These are phyloP conservation scores for Spergularia azorica DNA, from an alignment of 179 eudicot species.

Conservation along the genomic window DNA sequence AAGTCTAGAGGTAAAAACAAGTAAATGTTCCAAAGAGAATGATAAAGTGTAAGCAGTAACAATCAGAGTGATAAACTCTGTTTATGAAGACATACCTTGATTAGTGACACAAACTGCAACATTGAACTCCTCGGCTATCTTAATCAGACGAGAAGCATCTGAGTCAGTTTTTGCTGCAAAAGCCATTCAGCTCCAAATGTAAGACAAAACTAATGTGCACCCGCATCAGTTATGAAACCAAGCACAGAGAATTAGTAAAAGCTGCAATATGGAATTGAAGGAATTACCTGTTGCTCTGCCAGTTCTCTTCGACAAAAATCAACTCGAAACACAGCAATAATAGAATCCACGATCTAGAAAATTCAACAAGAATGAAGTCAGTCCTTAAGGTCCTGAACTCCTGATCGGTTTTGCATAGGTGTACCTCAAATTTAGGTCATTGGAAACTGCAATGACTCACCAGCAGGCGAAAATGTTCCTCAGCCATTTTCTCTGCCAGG, in stretches of 20 bases:
- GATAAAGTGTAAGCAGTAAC: too few species aligned
- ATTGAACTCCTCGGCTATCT: slow-evolving; percentile 93
- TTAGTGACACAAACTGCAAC: slow-evolving; percentile 92
- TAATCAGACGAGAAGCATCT: slow-evolving; percentile 90
- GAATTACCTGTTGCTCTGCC: slow-evolving; percentile 81
- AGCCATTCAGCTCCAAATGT: neutral
- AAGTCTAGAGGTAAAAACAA: neutral
- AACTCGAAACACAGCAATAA: slow-evolving; percentile 92
- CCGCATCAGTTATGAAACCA: too few species aligned
- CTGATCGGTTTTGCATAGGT: neutral
- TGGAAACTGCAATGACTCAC: slow-evolving; percentile 34
- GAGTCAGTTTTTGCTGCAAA: slow-evolving; percentile 95
- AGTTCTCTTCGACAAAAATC: slow-evolving; percentile 94
- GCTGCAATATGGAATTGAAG: neutral
- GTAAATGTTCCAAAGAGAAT: neutral
- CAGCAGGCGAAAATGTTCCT: slow-evolving; percentile 88
- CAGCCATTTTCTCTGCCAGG: slow-evolving; percentile 94
- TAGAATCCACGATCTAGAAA: slow-evolving; percentile 74
- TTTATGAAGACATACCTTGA: slow-evolving; percentile 52
- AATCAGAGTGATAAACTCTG: too few species aligned
- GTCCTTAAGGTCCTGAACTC: neutral
- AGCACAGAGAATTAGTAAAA: neutral
- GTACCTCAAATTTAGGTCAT: neutral
- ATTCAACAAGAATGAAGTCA: slow-evolving; percentile 15
- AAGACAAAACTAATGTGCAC: too few species aligned